Conservation (phyloP, 2,329 filamentous ascomycete species). For the Aspergillus sp. region DNA sequence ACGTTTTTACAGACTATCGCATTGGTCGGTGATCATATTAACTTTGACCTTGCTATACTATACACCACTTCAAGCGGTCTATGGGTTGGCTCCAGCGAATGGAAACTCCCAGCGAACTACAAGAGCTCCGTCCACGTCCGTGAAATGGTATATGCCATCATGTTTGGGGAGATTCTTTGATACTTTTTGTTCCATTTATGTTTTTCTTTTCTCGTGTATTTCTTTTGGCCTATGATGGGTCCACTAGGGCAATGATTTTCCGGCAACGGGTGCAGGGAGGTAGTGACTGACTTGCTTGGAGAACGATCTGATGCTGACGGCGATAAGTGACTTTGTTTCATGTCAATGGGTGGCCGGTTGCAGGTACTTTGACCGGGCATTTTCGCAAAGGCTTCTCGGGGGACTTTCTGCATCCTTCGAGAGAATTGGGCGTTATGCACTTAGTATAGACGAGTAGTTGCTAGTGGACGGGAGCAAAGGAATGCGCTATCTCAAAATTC, state of each 20-base stretch:
- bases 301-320: neutral
- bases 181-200: constrained; percentile 1
- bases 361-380: neutral
- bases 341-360: neutral
- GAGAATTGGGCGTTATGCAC: neutral
- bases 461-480: neutral
- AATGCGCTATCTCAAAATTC: neutral
- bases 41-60: constrained; percentile 2
- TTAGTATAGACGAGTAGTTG: neutral
- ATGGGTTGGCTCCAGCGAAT: neutral
- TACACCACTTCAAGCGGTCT: neutral
- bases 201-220: neutral
- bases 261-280: neutral
- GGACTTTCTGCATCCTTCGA: neutral
- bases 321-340: too few species aligned
- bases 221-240: neutral
- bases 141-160: constrained; percentile 5
- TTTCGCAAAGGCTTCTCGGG: neutral
- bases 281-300: neutral
- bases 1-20: neutral
- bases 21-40: neutral
- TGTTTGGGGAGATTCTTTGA: constrained; percentile 5
- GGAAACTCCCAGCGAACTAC: neutral
- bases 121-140: neutral
- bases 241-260: neutral